Conservation (phyloP, 257 asterid genomes). For the Capsicum chinense region DNA sequence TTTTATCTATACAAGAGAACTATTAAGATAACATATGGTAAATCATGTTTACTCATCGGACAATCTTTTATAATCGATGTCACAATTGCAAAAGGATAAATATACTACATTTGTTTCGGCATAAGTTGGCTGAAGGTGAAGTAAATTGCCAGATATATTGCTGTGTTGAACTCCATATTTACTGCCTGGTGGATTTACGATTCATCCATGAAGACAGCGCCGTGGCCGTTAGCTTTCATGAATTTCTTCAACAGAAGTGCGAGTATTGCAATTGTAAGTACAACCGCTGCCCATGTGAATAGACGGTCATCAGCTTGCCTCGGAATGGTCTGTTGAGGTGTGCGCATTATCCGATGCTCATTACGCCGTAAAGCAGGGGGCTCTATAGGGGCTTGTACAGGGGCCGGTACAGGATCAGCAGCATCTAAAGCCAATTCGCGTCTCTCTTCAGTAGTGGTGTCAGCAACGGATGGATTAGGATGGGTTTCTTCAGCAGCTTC, state of each 20-base stretch:
- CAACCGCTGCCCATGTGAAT: slow-evolving; percentile 87
- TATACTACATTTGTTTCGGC: slow-evolving; percentile 15
- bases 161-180: not conserved
- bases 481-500: slow-evolving; percentile 47
- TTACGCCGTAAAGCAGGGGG: slow-evolving; percentile 39
- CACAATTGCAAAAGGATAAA: slow-evolving; percentile 6
- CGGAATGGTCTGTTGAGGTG: slow-evolving; percentile 47
- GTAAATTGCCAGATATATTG: not conserved
- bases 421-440: slow-evolving; percentile 46
- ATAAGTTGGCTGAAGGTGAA: not conserved
- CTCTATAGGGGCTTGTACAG: slow-evolving; percentile 45
- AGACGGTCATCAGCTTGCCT: slow-evolving; percentile 71
- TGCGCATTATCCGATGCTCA: slow-evolving; percentile 45
- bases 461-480: slow-evolving; percentile 39
- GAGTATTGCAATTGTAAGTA: slow-evolving; percentile 77
- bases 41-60: slow-evolving; percentile 21
- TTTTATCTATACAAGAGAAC: slow-evolving; percentile 28
- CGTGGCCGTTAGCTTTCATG: slow-evolving; percentile 79
- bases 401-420: slow-evolving; percentile 44
- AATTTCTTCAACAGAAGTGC: slow-evolving; percentile 82
- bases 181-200: slow-evolving; percentile 38
- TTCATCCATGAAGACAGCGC: slow-evolving; percentile 71
- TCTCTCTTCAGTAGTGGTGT: slow-evolving; percentile 46
- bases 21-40: not conserved
- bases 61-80: not conserved